Evolutionary conservation across 257 asterid species (phyloP).

Genomic region (Verbascum thapsus): DNA sequence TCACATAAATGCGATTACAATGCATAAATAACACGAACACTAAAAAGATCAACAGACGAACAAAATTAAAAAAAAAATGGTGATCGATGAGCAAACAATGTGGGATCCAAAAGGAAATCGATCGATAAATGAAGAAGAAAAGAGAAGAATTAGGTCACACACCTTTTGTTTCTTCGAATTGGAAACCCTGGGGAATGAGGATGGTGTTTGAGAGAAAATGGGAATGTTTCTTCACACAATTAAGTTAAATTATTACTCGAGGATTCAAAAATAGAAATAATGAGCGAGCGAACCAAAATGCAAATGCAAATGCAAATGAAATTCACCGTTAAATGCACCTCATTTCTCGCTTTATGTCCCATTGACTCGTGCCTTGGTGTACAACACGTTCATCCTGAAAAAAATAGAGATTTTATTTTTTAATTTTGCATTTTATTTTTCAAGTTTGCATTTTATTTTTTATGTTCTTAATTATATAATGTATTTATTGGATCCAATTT

Average conservation of each 20-base stretch:
- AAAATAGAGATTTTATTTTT: too few relatives aligned
- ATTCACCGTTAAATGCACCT: constrained; percentile 30
- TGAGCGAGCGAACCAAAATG: constrained; percentile 16
- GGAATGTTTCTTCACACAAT: constrained; percentile 4
- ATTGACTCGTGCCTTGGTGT: constrained; percentile 29
- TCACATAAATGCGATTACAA: neutral
- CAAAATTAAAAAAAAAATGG: neutral
- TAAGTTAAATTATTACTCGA: constrained; percentile 22
- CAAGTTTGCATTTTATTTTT: too few relatives aligned
- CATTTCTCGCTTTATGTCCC: constrained; percentile 28
- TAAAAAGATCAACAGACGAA: constrained; percentile 12
- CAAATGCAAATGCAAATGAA: constrained; percentile 27
- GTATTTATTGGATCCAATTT: neutral
- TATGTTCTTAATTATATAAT: too few relatives aligned
- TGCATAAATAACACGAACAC: neutral
- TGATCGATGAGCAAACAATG: constrained; percentile 11
- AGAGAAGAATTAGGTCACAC: neutral
- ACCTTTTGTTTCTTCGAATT: constrained; percentile 23
- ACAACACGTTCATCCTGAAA: neutral
- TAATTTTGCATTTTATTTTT: too few relatives aligned
- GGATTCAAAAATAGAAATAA: constrained; percentile 1
- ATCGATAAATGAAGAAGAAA: too few relatives aligned
- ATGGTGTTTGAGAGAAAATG: neutral
- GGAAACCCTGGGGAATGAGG: neutral
- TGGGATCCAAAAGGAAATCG: neutral